Percentiles rank a stretch among this genome's conserved stretches.
phyloP scores from a whole-genome alignment of 192 early-diverging fungal species.

The Coemansia umbellata region DNA sequence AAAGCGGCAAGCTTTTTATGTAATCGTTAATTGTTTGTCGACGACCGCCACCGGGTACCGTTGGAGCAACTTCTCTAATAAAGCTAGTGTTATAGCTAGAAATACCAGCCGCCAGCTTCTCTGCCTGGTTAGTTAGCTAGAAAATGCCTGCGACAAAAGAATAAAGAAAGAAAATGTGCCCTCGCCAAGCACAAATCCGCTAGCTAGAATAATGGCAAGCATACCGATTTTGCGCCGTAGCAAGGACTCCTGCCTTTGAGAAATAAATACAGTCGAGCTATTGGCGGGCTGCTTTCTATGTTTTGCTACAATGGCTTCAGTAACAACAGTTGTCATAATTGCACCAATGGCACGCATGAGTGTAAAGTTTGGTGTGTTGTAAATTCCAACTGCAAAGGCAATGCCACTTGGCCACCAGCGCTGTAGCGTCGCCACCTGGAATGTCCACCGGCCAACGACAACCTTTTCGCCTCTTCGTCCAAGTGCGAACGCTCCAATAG shows the following conservation, averaged over 20 bases:
- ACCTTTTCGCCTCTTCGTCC: background rate
- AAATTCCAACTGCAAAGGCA: slow-evolving; percentile 77
- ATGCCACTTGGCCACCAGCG: slow-evolving; percentile 70
- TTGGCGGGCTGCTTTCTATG: background rate
- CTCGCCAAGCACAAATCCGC: slow-evolving; percentile 73
- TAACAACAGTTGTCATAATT: slow-evolving; percentile 38
- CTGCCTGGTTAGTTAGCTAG: slow-evolving; percentile 1
- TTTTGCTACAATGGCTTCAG: slow-evolving; percentile 19
- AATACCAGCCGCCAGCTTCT: no score
- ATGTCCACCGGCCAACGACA: slow-evolving; percentile 1
- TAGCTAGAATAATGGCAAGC: slow-evolving; percentile 68
- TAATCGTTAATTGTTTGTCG: no score
- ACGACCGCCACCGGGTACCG: no score
- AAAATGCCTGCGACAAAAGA: slow-evolving; percentile 38
- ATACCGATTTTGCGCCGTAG: slow-evolving; percentile 44
- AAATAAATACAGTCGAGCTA: background rate
- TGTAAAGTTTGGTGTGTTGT: slow-evolving; percentile 74
- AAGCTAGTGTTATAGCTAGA: background rate
- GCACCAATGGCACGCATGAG: slow-evolving; percentile 66
- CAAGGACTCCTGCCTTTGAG: slow-evolving; percentile 1
- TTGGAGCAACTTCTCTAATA: no score
- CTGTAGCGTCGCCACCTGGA: slow-evolving; percentile 8
- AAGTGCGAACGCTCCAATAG: slow-evolving; percentile 10
- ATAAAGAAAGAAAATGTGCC: slow-evolving; percentile 68
- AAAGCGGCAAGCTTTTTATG: no score